Percentiles rank a stretch among this genome's conserved stretches.
phyloP scores from a whole-genome alignment of 257 asterid genomes.

The Avicennia marina region DNA sequence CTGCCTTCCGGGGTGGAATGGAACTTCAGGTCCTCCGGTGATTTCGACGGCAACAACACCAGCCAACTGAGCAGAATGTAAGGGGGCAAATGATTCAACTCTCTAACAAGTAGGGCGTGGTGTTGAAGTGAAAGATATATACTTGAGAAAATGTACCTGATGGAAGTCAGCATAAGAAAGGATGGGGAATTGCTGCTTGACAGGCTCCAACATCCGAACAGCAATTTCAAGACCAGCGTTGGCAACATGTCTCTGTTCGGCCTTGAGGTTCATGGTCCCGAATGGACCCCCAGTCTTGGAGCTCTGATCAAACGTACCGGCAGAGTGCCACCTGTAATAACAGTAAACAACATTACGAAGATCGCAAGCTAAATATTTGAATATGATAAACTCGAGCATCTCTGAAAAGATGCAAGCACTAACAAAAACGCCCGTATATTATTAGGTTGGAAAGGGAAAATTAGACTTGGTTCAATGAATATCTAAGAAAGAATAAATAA shows the following conservation, averaged over 20 bases:
- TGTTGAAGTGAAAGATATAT: too few species aligned
- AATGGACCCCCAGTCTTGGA: slow-evolving; percentile 85
- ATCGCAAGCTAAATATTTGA: too few species aligned
- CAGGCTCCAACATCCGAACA: slow-evolving; percentile 58
- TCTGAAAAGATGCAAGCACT: too few species aligned
- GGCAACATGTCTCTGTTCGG: slow-evolving; percentile 62
- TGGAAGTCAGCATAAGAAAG: slow-evolving; percentile 63
- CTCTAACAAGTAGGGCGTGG: too few species aligned
- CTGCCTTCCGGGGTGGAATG: slow-evolving; percentile 83
- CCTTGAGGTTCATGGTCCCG: slow-evolving; percentile 76
- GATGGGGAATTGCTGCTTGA: slow-evolving; percentile 67
- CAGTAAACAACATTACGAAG: too few species aligned
- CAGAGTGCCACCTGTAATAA: slow-evolving; percentile 79
- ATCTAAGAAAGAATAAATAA: too few species aligned
- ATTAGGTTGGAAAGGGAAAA: too few species aligned
- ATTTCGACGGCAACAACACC: slow-evolving; percentile 92
- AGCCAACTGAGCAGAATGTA: slow-evolving; percentile 48
- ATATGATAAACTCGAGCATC: too few species aligned
- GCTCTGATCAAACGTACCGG: slow-evolving; percentile 62
- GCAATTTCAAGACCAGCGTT: slow-evolving; percentile 74
- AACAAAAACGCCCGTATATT: too few species aligned
- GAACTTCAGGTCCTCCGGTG: slow-evolving; percentile 91
- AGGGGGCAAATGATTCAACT: too few species aligned
- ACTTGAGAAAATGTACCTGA: too few species aligned
- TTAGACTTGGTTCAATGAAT: too few species aligned